A percentile compares a stretch with the other conserved stretches of the same genome.
Conservation (phyloP, 148 eudicot genomes). For the Arbutus unedo region DNA sequence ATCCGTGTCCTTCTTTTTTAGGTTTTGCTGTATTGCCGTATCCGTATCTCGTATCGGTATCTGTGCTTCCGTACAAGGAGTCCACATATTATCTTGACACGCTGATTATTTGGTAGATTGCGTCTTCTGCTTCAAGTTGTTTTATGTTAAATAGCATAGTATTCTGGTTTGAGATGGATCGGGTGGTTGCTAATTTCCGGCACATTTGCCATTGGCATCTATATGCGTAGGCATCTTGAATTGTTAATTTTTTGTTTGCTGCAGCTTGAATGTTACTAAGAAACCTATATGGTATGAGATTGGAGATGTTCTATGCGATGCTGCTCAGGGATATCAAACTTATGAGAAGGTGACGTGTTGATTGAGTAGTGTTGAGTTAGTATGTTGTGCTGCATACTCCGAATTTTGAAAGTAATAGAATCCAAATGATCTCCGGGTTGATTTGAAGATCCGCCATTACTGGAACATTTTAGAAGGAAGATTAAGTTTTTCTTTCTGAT, state of each 20-base stretch:
- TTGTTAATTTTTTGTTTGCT: neutral
- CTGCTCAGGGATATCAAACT: neutral
- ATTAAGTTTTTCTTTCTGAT: too few species aligned
- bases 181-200: neutral
- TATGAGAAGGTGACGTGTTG: neutral
- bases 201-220: neutral
- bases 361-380: neutral
- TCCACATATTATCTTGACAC: slow-evolving; percentile 94
- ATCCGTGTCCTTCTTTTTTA: too few species aligned
- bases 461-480: too few species aligned
- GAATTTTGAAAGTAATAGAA: too few species aligned
- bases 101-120: slow-evolving; percentile 92
- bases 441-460: too few species aligned
- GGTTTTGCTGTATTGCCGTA: too few species aligned
- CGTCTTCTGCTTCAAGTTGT: slow-evolving; percentile 5
- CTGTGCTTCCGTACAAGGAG: slow-evolving; percentile 70
- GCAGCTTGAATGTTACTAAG: neutral
- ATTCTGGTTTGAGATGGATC: slow-evolving; percentile 1
- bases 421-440: too few species aligned
- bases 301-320: neutral
- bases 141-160: neutral
- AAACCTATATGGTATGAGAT: neutral
- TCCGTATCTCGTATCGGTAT: too few species aligned
- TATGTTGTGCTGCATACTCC: too few species aligned
- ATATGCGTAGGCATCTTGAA: neutral